Evolutionary conservation across 2,329 filamentous ascomycete genomes (phyloP), one percentile per base, ranked within the genome.

Genomic region (Thelonectria rubi): DNA sequence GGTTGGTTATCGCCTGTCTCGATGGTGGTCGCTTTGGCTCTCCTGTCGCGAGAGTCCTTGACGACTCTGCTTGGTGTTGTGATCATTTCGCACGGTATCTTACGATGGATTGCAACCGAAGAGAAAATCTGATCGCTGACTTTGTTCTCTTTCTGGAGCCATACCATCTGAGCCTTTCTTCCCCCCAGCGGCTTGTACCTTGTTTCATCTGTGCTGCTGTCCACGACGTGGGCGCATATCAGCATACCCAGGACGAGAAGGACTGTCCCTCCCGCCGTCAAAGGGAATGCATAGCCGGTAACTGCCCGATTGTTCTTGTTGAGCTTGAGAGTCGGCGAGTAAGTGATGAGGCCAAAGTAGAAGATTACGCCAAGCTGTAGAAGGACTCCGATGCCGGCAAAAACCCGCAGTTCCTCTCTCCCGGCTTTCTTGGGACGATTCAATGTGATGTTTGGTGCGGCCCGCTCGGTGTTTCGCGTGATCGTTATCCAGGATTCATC

Each of bases 141-240:
- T 0, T 50, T 69, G 18, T 67, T 60, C 0, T 40, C 39, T 47
- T 65, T 63, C n/a, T 78, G 75, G 0, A 78, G 47, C 74, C 74
- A 78, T 4, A 74, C 43, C 3, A 75, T 8, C 17, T 57, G 49
- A 24, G 60, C 54, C 20, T 51, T 42, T 26, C 30, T 54, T 4
- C 45, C 63, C 2, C 2, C 9, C 15, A 0, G 5, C 14, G 62
- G 54, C 15, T 37, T 32, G 17, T 70, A 74, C 4, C 21, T 53
- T 0, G 43, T 59, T 60, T 78, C 73, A 2, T 24, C 21, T 0
- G 75, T 76, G 43, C 73, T 74, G 9, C 47, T 54, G 20, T 77
- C 72, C 3, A 79, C 71, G 2, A 77, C 71, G 46, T 71, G 68
- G 0, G 69, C 67, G 52, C 75, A 78, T 1, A 76, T 39, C 0